These are phyloP conservation scores for Somion occarium DNA, from an alignment of 1,284 basidiomycete genomes.

Conservation along the genomic window DNA sequence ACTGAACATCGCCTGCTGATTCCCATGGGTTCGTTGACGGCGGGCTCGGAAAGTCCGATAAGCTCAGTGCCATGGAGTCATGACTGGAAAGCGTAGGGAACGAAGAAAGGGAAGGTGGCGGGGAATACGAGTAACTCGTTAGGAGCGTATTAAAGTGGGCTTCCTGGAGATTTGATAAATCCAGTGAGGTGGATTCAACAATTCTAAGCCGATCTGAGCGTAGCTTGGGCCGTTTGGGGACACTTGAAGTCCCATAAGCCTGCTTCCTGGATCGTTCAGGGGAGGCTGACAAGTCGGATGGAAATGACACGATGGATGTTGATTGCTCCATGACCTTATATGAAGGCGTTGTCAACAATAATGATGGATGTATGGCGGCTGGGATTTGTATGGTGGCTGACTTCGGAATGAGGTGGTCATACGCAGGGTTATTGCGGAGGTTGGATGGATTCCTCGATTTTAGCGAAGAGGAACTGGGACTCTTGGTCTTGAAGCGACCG, in stretches of 20 bases:
- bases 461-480: not conserved
- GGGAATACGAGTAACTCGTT: not conserved
- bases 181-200: not conserved
- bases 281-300: not conserved
- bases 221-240: not conserved
- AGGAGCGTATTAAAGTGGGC: not conserved
- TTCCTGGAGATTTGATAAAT: not conserved
- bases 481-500: too few relatives aligned
- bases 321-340: not conserved
- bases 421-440: too few relatives aligned
- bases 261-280: not conserved
- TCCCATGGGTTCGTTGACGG: not conserved
- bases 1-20: constrained; percentile 5
- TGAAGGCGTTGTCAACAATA: constrained; percentile 2
- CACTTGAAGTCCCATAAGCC: not conserved
- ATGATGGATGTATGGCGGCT: not conserved
- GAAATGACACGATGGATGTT: not conserved
- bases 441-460: too few relatives aligned
- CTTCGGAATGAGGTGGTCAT: not conserved
- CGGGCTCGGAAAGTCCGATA: not conserved
- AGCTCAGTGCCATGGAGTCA: constrained; percentile 1
- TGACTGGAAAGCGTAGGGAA: constrained; percentile 1
- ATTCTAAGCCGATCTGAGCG: not conserved
- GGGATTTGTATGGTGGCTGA: constrained; percentile 2
- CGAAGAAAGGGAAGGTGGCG: constrained; percentile 2